Percentiles rank a stretch among this genome's conserved stretches.
These are phyloP conservation scores for Falciphora oryzae DNA, from an alignment of 2,329 filamentous ascomycete species.

Conservation along the genomic window DNA sequence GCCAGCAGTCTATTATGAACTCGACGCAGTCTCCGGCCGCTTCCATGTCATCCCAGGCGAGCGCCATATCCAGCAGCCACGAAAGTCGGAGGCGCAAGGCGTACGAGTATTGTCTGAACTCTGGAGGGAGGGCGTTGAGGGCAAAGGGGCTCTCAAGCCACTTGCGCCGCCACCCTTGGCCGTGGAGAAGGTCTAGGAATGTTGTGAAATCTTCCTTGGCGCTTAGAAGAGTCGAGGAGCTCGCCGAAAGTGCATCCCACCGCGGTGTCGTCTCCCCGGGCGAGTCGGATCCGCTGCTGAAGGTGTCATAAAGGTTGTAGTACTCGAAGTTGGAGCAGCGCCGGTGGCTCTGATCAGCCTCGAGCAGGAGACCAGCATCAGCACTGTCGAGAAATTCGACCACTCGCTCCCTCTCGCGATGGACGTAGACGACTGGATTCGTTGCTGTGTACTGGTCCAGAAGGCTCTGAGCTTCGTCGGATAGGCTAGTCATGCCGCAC, in stretches of 20 bases:
- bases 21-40: conserved; percentile 55
- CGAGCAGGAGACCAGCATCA: conserved; percentile 51
- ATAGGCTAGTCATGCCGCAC: conserved; percentile 60
- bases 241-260: conserved; percentile 31
- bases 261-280: conserved; percentile 18
- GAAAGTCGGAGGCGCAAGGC: conserved; percentile 57
- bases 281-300: conserved; percentile 24
- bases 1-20: conserved; percentile 53
- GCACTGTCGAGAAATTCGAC: conserved; percentile 49
- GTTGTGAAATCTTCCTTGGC: conserved; percentile 55
- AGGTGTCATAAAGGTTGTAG: conserved; percentile 55
- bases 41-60: conserved; percentile 47
- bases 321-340: conserved; percentile 66
- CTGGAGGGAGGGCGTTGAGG: conserved; percentile 51
- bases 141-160: conserved; percentile 56
- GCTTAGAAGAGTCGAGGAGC: conserved; percentile 52
- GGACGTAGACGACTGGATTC: conserved; percentile 65
- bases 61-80: conserved; percentile 45
- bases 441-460: conserved; percentile 55
- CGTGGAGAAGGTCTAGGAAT: conserved; percentile 53
- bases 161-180: conserved; percentile 43
- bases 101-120: conserved; percentile 54
- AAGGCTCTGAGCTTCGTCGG: conserved; percentile 50
- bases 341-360: conserved; percentile 50
- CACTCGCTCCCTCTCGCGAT: conserved; percentile 59